Conservation (phyloP, 306 rosid species). For the Sophora flavescens region DNA sequence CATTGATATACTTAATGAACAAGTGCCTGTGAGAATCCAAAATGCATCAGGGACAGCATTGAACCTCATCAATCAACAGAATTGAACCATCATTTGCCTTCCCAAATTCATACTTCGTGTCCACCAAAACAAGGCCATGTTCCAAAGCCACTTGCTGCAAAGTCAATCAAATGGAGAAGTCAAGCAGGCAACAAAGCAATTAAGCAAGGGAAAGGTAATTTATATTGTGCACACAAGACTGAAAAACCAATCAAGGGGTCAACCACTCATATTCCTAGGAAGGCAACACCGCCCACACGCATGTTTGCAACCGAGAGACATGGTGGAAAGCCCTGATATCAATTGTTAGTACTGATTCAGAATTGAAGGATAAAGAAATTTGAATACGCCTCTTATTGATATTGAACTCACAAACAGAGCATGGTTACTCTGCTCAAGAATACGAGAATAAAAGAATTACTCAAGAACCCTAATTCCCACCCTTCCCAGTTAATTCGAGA, state of each 20-base stretch:
- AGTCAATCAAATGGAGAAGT: conserved; percentile 45
- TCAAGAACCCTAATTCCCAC: no score
- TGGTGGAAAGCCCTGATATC: no score
- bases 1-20: conserved; percentile 12
- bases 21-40: conserved; percentile 12
- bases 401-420: no score
- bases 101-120: conserved; percentile 96
- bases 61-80: conserved; percentile 93
- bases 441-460: no score
- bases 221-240: neutral
- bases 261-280: neutral
- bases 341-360: no score
- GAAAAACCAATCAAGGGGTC: conserved; percentile 16
- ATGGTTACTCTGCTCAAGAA: no score
- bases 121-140: conserved; percentile 94
- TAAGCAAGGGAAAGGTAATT: conserved; percentile 22
- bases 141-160: conserved; percentile 85
- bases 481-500: no score
- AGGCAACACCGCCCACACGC: no score
- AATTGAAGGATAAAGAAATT: no score
- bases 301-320: no score
- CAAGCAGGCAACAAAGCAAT: conserved; percentile 30
- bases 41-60: conserved; percentile 20
- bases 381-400: no score
- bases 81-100: conserved; percentile 87